phyloP scores from a whole-genome alignment of 768 basidiomycete species.

The Russula sp. region DNA sequence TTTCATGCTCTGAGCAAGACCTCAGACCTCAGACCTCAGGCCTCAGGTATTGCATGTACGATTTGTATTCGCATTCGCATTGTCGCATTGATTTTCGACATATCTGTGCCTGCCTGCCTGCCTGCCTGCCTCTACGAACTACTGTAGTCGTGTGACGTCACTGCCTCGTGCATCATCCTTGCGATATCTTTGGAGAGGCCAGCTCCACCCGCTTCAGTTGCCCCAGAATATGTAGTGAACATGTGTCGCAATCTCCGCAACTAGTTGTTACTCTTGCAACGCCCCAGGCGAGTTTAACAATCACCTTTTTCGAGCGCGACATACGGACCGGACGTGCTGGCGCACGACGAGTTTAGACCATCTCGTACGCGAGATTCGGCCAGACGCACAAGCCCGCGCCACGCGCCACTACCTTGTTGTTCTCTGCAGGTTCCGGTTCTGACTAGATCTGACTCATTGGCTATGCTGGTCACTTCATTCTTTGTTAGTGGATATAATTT shows the following conservation, averaged over 20 bases:
- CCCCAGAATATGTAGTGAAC: neutral
- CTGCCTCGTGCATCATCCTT: neutral
- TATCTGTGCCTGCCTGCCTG: neutral
- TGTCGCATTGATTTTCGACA: neutral
- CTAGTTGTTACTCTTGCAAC: neutral
- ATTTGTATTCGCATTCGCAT: neutral
- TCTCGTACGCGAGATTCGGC: neutral
- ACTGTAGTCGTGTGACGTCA: slow-evolving; percentile 10
- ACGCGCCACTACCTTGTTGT: neutral
- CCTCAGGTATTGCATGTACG: neutral
- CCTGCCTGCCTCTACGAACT: slow-evolving; percentile 5
- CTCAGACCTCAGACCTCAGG: neutral
- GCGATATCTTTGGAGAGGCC: neutral
- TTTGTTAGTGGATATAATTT: neutral
- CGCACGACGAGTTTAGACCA: neutral
- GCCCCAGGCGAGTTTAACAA: neutral
- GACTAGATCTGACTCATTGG: neutral
- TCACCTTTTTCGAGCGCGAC: neutral
- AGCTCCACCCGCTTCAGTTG: neutral
- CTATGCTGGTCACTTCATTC: neutral
- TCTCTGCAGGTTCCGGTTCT: neutral
- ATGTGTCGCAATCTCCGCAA: neutral
- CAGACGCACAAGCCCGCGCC: neutral
- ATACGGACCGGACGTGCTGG: neutral
- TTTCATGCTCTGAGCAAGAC: neutral